Evolutionary conservation across 1,284 basidiomycete species (phyloP).

Genomic region (Nidula niveotomentosa): DNA sequence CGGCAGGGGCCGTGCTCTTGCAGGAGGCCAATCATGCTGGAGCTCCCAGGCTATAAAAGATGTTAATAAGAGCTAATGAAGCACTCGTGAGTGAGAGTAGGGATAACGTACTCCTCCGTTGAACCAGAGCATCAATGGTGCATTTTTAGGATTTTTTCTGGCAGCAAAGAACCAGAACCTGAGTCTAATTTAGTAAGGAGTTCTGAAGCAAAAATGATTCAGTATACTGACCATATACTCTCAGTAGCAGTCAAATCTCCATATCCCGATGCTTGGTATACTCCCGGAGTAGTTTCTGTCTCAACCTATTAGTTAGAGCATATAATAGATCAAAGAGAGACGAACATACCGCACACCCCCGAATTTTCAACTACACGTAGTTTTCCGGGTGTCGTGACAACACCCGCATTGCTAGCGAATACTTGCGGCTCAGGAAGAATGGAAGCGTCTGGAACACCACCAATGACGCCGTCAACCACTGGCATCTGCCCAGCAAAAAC

Average conservation of each 20-base stretch:
- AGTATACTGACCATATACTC: conserved; percentile 49
- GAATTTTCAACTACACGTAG: conserved; percentile 54
- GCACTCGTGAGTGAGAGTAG: background rate
- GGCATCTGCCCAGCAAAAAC: conserved; percentile 16
- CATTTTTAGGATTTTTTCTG: conserved; percentile 52
- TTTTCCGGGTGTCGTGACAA: conserved; percentile 39
- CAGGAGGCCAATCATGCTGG: conserved; percentile 67
- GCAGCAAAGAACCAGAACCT: conserved; percentile 75
- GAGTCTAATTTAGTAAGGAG: background rate
- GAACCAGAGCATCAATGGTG: conserved; percentile 64
- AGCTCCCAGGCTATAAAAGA: conserved; percentile 51
- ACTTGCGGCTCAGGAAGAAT: conserved; percentile 4
- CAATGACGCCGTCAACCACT: conserved; percentile 35
- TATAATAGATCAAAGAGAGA: background rate
- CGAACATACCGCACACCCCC: conserved; percentile 44
- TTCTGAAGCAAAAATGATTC: too few species aligned
- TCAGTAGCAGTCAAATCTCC: conserved; percentile 50
- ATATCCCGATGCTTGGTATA: conserved; percentile 62
- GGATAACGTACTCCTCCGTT: conserved; percentile 52
- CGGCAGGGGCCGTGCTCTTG: conserved; percentile 67
- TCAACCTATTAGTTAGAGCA: too few species aligned
- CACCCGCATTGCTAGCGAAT: conserved; percentile 19
- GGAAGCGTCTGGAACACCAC: conserved; percentile 32
- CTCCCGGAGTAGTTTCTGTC: conserved; percentile 53
- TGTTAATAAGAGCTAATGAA: background rate